Conservation (phyloP, 2,329 filamentous ascomycete genomes). For the Fusarium acutatum region DNA sequence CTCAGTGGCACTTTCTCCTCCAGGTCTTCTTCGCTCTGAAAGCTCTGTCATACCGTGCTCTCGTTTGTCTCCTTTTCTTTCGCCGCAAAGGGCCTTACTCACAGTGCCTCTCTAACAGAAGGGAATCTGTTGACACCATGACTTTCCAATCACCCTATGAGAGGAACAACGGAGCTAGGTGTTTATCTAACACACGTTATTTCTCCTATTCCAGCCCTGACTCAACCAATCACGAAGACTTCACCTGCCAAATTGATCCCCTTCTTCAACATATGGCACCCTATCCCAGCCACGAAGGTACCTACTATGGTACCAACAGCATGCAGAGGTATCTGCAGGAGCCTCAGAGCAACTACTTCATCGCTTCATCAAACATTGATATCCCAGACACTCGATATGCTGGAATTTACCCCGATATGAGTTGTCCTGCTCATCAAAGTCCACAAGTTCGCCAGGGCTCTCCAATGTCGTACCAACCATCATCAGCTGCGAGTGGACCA, state of each 20-base stretch:
- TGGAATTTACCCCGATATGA: not conserved
- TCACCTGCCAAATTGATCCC: conserved; percentile 21
- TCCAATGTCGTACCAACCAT: conserved; percentile 31
- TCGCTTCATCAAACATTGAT: not conserved
- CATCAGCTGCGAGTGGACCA: conserved; percentile 21
- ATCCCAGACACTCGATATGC: not conserved
- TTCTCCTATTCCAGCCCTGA: not conserved
- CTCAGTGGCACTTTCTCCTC: not conserved
- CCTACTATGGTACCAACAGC: not conserved
- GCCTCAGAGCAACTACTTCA: not conserved
- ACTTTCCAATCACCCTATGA: not conserved
- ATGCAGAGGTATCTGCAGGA: conserved; percentile 33
- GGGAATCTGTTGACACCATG: not conserved
- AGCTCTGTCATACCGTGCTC: not conserved
- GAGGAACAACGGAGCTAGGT: not conserved
- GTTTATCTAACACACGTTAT: not conserved
- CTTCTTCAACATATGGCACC: conserved; percentile 2
- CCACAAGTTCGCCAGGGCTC: conserved; percentile 19
- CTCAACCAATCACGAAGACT: not conserved
- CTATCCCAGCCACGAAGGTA: not conserved
- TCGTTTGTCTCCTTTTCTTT: not conserved
- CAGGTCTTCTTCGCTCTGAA: not conserved
- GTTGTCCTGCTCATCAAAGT: not conserved
- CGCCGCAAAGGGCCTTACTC: not conserved
- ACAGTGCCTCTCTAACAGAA: not conserved